Conservation (phyloP, 306 rosid species). For the Acacia crassicarpa region DNA sequence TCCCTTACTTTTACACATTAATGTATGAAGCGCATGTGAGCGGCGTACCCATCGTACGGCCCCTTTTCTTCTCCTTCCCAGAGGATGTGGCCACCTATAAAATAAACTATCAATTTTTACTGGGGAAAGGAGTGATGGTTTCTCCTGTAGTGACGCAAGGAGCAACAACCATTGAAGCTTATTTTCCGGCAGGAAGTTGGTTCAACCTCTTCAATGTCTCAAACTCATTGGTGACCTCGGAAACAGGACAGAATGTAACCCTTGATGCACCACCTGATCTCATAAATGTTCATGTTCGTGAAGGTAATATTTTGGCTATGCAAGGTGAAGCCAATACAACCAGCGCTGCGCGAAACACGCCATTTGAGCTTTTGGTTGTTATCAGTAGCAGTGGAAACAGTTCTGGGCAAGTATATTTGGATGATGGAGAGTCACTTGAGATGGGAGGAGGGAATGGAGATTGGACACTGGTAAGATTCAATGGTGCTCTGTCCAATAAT, state of each 20-base stretch:
- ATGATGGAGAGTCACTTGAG: slow-evolving; percentile 67
- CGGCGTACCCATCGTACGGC: slow-evolving; percentile 82
- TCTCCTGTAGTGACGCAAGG: slow-evolving; percentile 70
- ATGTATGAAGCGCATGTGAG: slow-evolving; percentile 71
- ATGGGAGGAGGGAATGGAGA: slow-evolving; percentile 49
- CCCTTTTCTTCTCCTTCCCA: slow-evolving; percentile 92
- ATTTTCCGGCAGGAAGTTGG: slow-evolving; percentile 84
- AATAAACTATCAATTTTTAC: slow-evolving; percentile 68
- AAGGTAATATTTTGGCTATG: slow-evolving; percentile 81
- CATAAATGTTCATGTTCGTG: slow-evolving; percentile 72
- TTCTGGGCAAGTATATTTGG: slow-evolving; percentile 71
- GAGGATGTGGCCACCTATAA: slow-evolving; percentile 61
- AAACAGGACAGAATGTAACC: slow-evolving; percentile 50
- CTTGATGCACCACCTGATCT: slow-evolving; percentile 74
- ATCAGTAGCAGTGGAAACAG: slow-evolving; percentile 35
- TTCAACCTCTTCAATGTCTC: slow-evolving; percentile 82
- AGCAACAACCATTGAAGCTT: slow-evolving; percentile 62
- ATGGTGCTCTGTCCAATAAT: slow-evolving; percentile 6
- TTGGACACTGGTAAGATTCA: slow-evolving; percentile 66
- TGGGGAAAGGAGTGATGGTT: slow-evolving; percentile 72
- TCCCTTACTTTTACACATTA: slow-evolving; percentile 79
- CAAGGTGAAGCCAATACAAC: slow-evolving; percentile 68
- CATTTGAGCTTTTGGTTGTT: slow-evolving; percentile 68
- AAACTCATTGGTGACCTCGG: slow-evolving; percentile 40
- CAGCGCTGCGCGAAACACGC: slow-evolving; percentile 44